phyloP scores from a whole-genome alignment of 441 rosid species.

The Erysimum cheiri region DNA sequence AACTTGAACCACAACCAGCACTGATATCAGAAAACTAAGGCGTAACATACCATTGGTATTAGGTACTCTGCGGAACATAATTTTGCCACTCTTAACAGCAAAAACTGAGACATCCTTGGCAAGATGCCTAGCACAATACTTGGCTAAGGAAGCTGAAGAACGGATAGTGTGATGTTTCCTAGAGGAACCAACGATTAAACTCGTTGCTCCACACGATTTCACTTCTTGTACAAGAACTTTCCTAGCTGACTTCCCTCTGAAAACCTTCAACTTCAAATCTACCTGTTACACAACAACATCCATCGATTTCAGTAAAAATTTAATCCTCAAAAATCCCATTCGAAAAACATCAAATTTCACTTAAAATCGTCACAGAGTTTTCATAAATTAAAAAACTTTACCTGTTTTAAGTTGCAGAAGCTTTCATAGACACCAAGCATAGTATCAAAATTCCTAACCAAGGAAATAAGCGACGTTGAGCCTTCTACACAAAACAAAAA shows the following conservation, averaged over 20 bases:
- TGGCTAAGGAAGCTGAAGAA: conserved; percentile 73
- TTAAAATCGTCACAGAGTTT: neutral
- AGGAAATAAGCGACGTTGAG: conserved; percentile 69
- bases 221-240: conserved; percentile 81
- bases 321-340: conserved; percentile 13
- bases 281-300: conserved; percentile 54
- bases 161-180: conserved; percentile 56
- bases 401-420: conserved; percentile 97
- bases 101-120: conserved; percentile 57
- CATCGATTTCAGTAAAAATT: conserved; percentile 3
- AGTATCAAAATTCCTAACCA: conserved; percentile 78
- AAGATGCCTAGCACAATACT: conserved; percentile 81
- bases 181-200: conserved; percentile 73
- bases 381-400: conserved; percentile 2
- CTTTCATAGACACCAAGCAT: conserved; percentile 85
- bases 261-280: conserved; percentile 87
- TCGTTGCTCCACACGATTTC: conserved; percentile 58
- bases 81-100: conserved; percentile 77
- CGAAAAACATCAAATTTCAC: neutral
- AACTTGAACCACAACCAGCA: conserved; percentile 38
- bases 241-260: conserved; percentile 74
- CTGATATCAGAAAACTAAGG: neutral
- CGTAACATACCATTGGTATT: conserved; percentile 30
- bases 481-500: conserved; percentile 50
- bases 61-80: conserved; percentile 71